Percentiles rank a stretch among this genome's conserved stretches.
Evolutionary conservation across 2,329 filamentous ascomycete species (phyloP).

Genomic region (Penicillium thymicola): DNA sequence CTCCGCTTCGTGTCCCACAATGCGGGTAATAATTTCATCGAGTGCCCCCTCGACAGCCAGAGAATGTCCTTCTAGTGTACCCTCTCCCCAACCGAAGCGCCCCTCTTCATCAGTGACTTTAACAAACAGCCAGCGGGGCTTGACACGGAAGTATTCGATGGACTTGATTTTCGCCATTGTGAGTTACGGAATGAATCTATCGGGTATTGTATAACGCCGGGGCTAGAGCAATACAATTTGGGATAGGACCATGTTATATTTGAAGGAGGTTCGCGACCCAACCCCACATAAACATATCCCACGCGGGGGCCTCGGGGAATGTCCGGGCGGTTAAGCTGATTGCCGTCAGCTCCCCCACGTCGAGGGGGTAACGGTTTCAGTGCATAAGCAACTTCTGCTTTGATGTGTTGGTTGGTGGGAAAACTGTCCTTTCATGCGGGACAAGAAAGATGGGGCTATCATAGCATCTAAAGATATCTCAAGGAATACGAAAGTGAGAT

Average conservation of each 20-base stretch:
- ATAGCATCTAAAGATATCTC: too few relatives aligned
- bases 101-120: slow-evolving; percentile 70
- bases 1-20: slow-evolving; percentile 69
- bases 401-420: not conserved
- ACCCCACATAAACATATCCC: slow-evolving; percentile 11
- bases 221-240: not conserved
- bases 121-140: slow-evolving; percentile 74
- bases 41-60: slow-evolving; percentile 71
- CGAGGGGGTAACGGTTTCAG: not conserved
- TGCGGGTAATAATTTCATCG: slow-evolving; percentile 61
- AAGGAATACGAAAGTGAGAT: too few relatives aligned
- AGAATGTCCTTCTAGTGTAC: slow-evolving; percentile 70
- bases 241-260: slow-evolving; percentile 4
- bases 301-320: slow-evolving; percentile 16
- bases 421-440: not conserved
- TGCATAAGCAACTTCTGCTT: not conserved
- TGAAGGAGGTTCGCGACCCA: not conserved
- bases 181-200: not conserved
- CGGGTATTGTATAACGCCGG: not conserved
- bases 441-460: not conserved
- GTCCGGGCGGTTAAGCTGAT: slow-evolving; percentile 10
- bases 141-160: slow-evolving; percentile 72
- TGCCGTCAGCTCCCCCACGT: slow-evolving; percentile 8
- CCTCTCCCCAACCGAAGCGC: slow-evolving; percentile 70
- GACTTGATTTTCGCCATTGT: slow-evolving; percentile 62